Evolutionary conservation across 495 filamentous ascomycete species (phyloP), one percentile per base, ranked within the genome.

Genomic region (Pyrenopolyporus hunteri): DNA sequence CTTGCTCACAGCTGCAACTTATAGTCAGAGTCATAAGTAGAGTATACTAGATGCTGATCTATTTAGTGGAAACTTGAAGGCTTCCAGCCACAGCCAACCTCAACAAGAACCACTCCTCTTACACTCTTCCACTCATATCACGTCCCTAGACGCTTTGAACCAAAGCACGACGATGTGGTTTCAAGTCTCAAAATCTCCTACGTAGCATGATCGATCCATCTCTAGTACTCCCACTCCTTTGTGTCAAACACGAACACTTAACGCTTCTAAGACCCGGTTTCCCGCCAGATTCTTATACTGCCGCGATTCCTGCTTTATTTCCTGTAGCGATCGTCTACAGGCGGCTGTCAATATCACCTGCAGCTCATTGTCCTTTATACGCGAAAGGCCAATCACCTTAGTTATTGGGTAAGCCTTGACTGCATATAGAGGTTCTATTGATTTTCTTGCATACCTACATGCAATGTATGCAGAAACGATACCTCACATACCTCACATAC

Each of bases 121-220:
- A n/a, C 8, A 25, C 35, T 32, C 63, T 61, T 66, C 63, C 63
- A 61, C 57, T 66, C 42, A 60, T 6, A 52, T 57, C 47, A 10
- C 57, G 25, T n/a, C 51, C 57, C 46, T 66, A 66, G 40, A 66
- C 63, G 63, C 63, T 66, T 66, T 61, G 57, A 61, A 66, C 57
- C 40, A 57, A n/a, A 35, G 40, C 47, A 53, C 57, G 57, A 51
- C 63, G 63, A 66, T 61, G 28, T 8, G 19, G 63, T 66, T 66
- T 66, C 63, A 66, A 57, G 39, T 59, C 31, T 11, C 46, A 48
- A 61, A 32, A 35, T 33, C 39, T 57, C 56, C 39, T 56, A 52
- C 51, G 25, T 52, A 56, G 32, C 17, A 52, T 56, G 37, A 37
- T 54, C 33, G 49, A 40, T 48, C 23, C 31, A 33, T 60, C 32